A percentile compares a stretch with the other conserved stretches of the same genome.
Evolutionary conservation across 768 basidiomycete species (phyloP).

Genomic region (Boletus sensibilis): DNA sequence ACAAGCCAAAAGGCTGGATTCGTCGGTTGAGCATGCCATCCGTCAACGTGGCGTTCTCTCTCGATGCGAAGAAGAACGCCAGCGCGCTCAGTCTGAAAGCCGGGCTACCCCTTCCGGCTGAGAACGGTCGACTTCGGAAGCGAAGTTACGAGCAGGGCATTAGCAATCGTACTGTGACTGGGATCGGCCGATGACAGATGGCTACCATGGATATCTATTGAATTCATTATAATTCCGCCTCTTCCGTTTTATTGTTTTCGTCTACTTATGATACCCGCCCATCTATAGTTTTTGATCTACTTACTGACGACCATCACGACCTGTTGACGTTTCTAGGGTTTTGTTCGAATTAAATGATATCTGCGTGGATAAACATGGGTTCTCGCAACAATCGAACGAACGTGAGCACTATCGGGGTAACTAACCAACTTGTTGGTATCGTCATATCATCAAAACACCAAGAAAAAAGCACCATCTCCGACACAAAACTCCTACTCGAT

Average conservation of each 20-base stretch:
- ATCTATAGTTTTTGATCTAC: background rate
- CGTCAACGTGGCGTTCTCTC: conserved; percentile 56
- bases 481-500: background rate
- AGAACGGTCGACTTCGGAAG: conserved; percentile 49
- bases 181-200: conserved; percentile 38
- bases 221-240: conserved; percentile 1
- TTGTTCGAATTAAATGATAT: background rate
- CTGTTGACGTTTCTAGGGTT: background rate
- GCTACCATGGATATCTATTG: background rate
- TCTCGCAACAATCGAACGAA: background rate
- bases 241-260: background rate
- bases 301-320: conserved; percentile 7
- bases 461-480: background rate
- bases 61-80: conserved; percentile 55
- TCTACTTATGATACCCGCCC: conserved; percentile 7
- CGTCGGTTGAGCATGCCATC: conserved; percentile 74
- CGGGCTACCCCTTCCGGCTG: conserved; percentile 36
- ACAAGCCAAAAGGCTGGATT: conserved; percentile 73
- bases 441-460: background rate
- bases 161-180: conserved; percentile 53
- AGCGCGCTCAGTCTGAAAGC: conserved; percentile 41
- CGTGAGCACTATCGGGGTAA: background rate
- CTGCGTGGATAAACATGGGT: background rate
- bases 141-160: conserved; percentile 36
- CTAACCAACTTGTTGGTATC: background rate